Percentiles rank a stretch among this genome's conserved stretches.
These are phyloP conservation scores for Xylaria venustula DNA, from an alignment of 495 filamentous ascomycete species.

Conservation along the genomic window DNA sequence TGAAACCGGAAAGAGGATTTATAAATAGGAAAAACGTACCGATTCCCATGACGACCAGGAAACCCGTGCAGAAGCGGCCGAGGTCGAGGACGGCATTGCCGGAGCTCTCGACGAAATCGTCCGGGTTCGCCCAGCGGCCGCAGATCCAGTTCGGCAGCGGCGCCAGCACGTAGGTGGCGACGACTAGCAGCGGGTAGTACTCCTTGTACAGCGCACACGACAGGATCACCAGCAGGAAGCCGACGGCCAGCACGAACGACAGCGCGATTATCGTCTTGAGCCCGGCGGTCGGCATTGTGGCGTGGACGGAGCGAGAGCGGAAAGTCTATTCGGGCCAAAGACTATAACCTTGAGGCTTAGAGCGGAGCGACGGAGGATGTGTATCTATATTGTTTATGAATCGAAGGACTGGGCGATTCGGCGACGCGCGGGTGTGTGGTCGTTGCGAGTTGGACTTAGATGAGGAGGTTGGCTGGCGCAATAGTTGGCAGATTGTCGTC, in stretches of 20 bases:
- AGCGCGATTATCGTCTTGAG: conserved; percentile 98
- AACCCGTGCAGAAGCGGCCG: conserved; percentile 91
- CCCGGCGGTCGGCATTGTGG: conserved; percentile 76
- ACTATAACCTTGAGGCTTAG: not conserved
- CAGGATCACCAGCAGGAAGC: conserved; percentile 98
- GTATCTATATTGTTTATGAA: too few species aligned
- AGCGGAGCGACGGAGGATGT: not conserved
- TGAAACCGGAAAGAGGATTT: too few species aligned
- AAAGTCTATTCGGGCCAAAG: too few species aligned
- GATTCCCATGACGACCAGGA: conserved; percentile 96
- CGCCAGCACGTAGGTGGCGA: conserved; percentile 91
- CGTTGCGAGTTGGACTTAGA: not conserved
- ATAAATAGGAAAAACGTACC: conserved; percentile 57
- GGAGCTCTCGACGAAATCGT: conserved; percentile 90
- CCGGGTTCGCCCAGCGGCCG: conserved; percentile 79
- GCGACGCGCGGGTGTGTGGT: not conserved
- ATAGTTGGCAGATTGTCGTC: not conserved
- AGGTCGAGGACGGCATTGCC: conserved; percentile 83
- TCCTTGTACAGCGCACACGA: conserved; percentile 91
- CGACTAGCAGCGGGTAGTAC: conserved; percentile 91
- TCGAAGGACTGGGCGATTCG: not conserved
- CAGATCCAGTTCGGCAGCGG: conserved; percentile 97
- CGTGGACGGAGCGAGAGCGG: not conserved
- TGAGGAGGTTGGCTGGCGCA: not conserved
- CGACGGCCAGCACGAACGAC: conserved; percentile 97